Evolutionary conservation across 192 early-diverging fungal genomes (phyloP), one percentile per base, ranked within the genome.

Genomic region (Kickxella alabastrina): DNA sequence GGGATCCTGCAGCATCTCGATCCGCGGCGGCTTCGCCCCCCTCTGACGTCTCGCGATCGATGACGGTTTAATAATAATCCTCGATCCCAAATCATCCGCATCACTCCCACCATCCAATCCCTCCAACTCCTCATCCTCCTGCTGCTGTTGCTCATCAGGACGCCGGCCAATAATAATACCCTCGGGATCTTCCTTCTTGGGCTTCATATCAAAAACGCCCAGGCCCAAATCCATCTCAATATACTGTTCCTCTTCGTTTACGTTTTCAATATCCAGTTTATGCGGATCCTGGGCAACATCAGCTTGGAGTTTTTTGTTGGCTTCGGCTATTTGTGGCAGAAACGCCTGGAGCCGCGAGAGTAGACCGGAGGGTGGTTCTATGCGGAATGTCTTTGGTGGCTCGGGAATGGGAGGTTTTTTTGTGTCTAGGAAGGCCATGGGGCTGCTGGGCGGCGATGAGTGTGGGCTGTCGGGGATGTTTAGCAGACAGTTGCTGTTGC

Each of bases 141-240:
- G 23, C 54, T 42, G 22, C 3, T 43, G 10, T 49, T 42, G 31
- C 31, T 32, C 14, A 37, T 15, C 15, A 7, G 39, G 22, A 10
- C 26, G 23, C 55, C 24, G 28, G n/a, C 53, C 31, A 10, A 65
- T 66, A n/a, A 52, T 17, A 37, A 65, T 59, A 27, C 53, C 57
- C n/a, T 44, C 52, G 0, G 24, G 18, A 12, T 46, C 21, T 12
- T 62, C 43, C 42, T 54, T 45, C 40, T 70, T 77, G 8, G 62
- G 58, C 28, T 69, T 77, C 65, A 69, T 63, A 37, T 69, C 74
- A 51, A 77, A 69, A 9, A 70, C 62, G 23, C 67, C 74, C 21
- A 70, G 52, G 1, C 67, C 67, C 15, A 70, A 44, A 24, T 77
- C 74, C 74, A 77, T 70, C 24, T 77, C 74, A 21, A 70, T 70